A percentile compares a stretch with the other conserved stretches of the same genome.
These are phyloP conservation scores for Darksidea phi DNA, from an alignment of 495 filamentous ascomycete genomes.

Conservation along the genomic window DNA sequence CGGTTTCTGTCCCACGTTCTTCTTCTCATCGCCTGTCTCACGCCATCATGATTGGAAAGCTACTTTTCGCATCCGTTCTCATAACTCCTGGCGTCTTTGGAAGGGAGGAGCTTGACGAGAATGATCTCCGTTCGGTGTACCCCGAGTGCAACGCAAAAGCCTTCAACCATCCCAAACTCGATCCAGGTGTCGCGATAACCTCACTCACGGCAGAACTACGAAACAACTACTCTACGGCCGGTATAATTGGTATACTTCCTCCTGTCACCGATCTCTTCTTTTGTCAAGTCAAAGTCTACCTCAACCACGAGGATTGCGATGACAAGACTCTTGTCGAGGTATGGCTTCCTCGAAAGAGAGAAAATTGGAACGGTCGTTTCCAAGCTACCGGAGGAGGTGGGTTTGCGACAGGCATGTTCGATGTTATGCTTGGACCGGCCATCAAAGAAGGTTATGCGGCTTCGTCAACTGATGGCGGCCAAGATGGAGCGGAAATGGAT, in stretches of 20 bases:
- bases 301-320: conserved; percentile 19
- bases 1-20: no score
- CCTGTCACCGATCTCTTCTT: conserved; percentile 7
- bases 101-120: not conserved
- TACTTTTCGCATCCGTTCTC: not conserved
- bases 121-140: not conserved
- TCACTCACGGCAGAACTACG: conserved; percentile 12
- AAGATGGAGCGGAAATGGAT: not conserved
- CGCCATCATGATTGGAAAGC: no score
- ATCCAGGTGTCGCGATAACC: conserved; percentile 15
- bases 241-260: not conserved
- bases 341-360: conserved; percentile 9
- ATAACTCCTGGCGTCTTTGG: not conserved
- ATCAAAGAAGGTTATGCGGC: conserved; percentile 15
- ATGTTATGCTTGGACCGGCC: conserved; percentile 1
- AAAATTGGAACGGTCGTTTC: conserved; percentile 27
- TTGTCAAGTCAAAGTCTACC: conserved; percentile 21
- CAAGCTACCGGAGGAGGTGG: conserved; percentile 26
- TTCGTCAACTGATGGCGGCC: conserved; percentile 22
- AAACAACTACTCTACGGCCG: not conserved
- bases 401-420: conserved; percentile 15
- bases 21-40: no score
- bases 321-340: conserved; percentile 20
- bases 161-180: conserved; percentile 4
- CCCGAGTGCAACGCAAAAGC: conserved; percentile 3